Evolutionary conservation across 306 rosid genomes (phyloP).

Genomic region (Inga leiocalycina): DNA sequence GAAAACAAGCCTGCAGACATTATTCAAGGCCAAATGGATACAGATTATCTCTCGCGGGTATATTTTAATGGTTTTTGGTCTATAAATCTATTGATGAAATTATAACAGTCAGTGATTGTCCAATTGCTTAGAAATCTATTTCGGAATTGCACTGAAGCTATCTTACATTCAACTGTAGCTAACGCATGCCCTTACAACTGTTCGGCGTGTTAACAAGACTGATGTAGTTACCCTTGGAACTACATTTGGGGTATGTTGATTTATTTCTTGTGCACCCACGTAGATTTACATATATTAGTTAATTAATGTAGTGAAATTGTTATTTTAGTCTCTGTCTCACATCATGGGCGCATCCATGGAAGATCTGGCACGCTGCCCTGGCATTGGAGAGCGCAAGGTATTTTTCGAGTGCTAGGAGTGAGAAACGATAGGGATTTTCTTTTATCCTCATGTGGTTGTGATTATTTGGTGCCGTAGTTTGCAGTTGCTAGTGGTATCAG

Average conservation of each 20-base stretch:
- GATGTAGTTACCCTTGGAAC: slow-evolving; percentile 98
- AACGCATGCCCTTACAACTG: slow-evolving; percentile 68
- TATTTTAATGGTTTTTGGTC: slow-evolving; percentile 7
- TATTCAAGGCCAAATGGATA: slow-evolving; percentile 97
- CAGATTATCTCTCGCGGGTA: slow-evolving; percentile 96
- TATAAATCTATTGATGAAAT: slow-evolving; percentile 3
- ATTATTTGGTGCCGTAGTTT: slow-evolving; percentile 25
- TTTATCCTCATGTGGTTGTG: slow-evolving; percentile 2
- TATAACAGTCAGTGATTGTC: neutral
- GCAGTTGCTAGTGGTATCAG: neutral
- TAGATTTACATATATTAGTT: slow-evolving; percentile 4
- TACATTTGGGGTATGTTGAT: slow-evolving; percentile 80
- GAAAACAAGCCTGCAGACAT: slow-evolving; percentile 97
- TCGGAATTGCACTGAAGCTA: slow-evolving; percentile 30
- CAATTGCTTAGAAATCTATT: neutral
- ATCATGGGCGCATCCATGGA: slow-evolving; percentile 98
- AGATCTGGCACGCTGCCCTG: slow-evolving; percentile 99
- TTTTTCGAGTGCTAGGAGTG: slow-evolving; percentile 23
- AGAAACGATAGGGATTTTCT: slow-evolving; percentile 7
- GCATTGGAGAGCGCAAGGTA: slow-evolving; percentile 99
- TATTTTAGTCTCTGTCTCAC: slow-evolving; percentile 82
- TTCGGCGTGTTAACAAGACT: slow-evolving; percentile 92
- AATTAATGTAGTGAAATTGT: slow-evolving; percentile 27
- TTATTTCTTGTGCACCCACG: neutral
- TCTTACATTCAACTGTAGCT: slow-evolving; percentile 55